Evolutionary conservation across 306 rosid genomes (phyloP), one percentile per base, ranked within the genome.

Genomic region (Quercus wislizeni): DNA sequence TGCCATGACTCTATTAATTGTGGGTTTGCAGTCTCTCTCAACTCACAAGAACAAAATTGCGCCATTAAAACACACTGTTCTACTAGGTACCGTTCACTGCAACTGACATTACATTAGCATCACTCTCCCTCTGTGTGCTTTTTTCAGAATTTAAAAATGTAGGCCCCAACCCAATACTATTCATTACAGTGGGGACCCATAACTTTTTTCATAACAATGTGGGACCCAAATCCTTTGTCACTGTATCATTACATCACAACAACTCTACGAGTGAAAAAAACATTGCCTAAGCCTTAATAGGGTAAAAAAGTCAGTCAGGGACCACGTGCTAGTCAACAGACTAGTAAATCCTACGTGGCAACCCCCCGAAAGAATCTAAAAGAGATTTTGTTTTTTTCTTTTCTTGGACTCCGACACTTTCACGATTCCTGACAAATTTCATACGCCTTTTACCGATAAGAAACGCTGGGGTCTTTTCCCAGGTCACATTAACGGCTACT

Each of bases 401-500:
- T 41, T 20, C 54, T 49, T 52, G 21, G 38, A 52, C 3, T 56
- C 78, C 73, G 85, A 85, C 84, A 85, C 30, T 57, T 62, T 79
- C 71, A 62, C 28, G 69, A 73, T 27, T 28, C 51, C 75, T 65
- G 49, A 82, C 63, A 73, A 69, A 75, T 4, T 49, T 49, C 4
- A 0, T 20, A 43, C 18, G 27, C 20, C 75, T 76, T 20, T 72
- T 88, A 33, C 76, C 62, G 82, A 81, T 79, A 54, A 61, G 54
- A 67, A 67, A 67, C 57, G 55, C 71, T 74, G 79, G 76, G 25
- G 80, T 76, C 74, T 5, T 62, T 35, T 43, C 80, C 80, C 78
- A 68, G 74, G 88, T 83, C 85, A 79, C 67, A 61, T 73, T 88
- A 92, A 92, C 96, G 97, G 97, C 85, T 82, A 88, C 90, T 91